A percentile compares a stretch with the other conserved stretches of the same genome.
These are phyloP conservation scores for Aureobasidium namibiae DNA, from an alignment of 2,329 filamentous ascomycete genomes.

Conservation along the genomic window DNA sequence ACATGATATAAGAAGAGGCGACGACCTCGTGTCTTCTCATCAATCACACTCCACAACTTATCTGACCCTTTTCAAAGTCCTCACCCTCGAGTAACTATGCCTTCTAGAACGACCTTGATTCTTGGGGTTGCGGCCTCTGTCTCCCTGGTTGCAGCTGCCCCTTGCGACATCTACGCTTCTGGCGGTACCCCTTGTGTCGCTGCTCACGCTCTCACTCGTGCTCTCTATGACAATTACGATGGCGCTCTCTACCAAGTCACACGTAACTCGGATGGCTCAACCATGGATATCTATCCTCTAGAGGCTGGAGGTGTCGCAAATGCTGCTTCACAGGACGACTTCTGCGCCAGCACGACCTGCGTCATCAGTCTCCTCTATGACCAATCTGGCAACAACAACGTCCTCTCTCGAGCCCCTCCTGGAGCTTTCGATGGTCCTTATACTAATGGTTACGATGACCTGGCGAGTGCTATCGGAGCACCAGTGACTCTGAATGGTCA, in stretches of 20 bases:
- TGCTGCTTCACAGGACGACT: slow-evolving; percentile 43
- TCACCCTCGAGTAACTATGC: background rate
- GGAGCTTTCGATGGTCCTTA: slow-evolving; percentile 40
- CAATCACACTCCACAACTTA: no score
- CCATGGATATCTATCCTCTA: background rate
- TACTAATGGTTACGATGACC: slow-evolving; percentile 49
- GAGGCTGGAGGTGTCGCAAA: slow-evolving; percentile 56
- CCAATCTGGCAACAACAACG: slow-evolving; percentile 54
- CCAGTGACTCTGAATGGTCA: slow-evolving; percentile 47
- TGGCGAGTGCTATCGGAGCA: slow-evolving; percentile 51
- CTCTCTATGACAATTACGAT: slow-evolving; percentile 47
- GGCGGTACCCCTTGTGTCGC: slow-evolving; percentile 55
- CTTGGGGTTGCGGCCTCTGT: background rate
- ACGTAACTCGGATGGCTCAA: background rate
- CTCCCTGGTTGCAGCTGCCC: slow-evolving; percentile 43
- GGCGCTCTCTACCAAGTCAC: slow-evolving; percentile 45
- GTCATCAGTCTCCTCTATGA: slow-evolving; percentile 42
- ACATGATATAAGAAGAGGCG: no score
- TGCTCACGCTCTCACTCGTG: slow-evolving; percentile 56
- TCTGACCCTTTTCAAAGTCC: no score
- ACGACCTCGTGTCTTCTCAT: no score
- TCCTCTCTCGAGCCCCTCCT: slow-evolving; percentile 48
- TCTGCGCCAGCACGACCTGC: slow-evolving; percentile 21
- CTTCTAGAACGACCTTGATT: background rate
- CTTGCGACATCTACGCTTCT: slow-evolving; percentile 53